Conservation (phyloP, 164 flowering plant species). For the Annona squamosa region DNA sequence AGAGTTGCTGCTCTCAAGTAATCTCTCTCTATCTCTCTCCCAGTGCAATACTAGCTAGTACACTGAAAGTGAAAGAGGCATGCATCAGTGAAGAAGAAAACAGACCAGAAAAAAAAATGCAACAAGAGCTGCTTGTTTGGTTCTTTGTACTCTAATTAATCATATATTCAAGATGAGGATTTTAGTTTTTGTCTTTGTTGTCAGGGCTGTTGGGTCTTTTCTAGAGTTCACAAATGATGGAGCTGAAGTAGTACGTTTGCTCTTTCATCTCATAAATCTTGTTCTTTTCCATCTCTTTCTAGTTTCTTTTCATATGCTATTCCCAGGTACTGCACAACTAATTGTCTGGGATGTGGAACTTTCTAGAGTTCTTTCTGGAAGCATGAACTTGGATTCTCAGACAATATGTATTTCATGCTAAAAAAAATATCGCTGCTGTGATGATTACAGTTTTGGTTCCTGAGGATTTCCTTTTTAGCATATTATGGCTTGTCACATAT, state of each 20-base stretch:
- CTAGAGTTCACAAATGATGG: constrained; percentile 82
- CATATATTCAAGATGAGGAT: not conserved
- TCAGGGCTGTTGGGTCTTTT: constrained; percentile 96
- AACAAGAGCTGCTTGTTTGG: not conserved
- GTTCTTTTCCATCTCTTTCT: not conserved
- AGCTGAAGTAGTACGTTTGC: constrained; percentile 71
- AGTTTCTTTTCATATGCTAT: not conserved
- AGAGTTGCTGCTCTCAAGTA: constrained; percentile 98
- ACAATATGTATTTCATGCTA: too few relatives aligned
- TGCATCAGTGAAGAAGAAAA: too few relatives aligned
- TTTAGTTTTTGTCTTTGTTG: constrained; percentile 8
- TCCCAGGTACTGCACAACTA: too few relatives aligned
- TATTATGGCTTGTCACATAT: not conserved
- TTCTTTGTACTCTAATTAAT: not conserved
- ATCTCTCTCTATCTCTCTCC: constrained; percentile 1
- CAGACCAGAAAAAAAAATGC: not conserved
- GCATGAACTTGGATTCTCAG: not conserved
- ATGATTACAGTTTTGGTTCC: not conserved
- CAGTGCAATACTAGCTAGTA: not conserved
- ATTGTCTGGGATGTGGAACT: too few relatives aligned
- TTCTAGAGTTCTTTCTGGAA: not conserved
- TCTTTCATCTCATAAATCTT: constrained; percentile 1
- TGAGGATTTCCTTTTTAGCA: not conserved
- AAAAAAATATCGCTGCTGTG: not conserved
- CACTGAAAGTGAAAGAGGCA: not conserved